Conservation (phyloP, 164 flowering plant genomes). For the Pachysandra terminalis region DNA sequence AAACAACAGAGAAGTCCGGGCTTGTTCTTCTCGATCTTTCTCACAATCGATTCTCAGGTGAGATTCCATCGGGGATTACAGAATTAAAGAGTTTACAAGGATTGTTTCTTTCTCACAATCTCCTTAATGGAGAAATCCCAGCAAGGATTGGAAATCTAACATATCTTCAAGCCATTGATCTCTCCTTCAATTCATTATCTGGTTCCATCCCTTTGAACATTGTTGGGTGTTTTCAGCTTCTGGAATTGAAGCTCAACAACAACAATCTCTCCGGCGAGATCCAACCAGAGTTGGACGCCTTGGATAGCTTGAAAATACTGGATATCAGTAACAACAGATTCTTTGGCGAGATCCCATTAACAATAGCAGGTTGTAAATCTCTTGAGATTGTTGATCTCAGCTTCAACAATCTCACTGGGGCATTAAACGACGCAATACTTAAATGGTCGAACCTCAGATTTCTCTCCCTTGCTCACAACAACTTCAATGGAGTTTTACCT, state of each 20-base stretch:
- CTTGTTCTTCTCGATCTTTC: slow-evolving; percentile 78
- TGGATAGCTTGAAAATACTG: slow-evolving; percentile 73
- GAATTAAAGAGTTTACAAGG: slow-evolving; percentile 84
- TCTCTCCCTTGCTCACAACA: slow-evolving; percentile 71
- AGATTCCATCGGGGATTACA: slow-evolving; percentile 64
- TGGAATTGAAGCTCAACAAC: slow-evolving; percentile 64
- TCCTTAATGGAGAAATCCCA: slow-evolving; percentile 74
- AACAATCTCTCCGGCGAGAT: slow-evolving; percentile 84
- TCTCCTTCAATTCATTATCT: slow-evolving; percentile 65
- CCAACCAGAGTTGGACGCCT: slow-evolving; percentile 88
- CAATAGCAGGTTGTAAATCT: slow-evolving; percentile 91
- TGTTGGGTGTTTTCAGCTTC: slow-evolving; percentile 89
- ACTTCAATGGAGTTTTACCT: slow-evolving; percentile 66
- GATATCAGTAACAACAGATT: slow-evolving; percentile 74
- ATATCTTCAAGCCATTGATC: slow-evolving; percentile 83
- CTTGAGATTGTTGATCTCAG: slow-evolving; percentile 87
- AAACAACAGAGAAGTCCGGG: slow-evolving; percentile 59
- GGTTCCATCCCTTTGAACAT: slow-evolving; percentile 83
- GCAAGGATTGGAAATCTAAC: slow-evolving; percentile 83
- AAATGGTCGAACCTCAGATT: slow-evolving; percentile 79
- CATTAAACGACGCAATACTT: slow-evolving; percentile 68
- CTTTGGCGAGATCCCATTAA: slow-evolving; percentile 85
- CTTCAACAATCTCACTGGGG: slow-evolving; percentile 73
- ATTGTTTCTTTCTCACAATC: slow-evolving; percentile 74
- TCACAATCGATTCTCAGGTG: slow-evolving; percentile 70